These are phyloP conservation scores for Thymus mandschuricus DNA, from an alignment of 257 asterid species.

Conservation along the genomic window DNA sequence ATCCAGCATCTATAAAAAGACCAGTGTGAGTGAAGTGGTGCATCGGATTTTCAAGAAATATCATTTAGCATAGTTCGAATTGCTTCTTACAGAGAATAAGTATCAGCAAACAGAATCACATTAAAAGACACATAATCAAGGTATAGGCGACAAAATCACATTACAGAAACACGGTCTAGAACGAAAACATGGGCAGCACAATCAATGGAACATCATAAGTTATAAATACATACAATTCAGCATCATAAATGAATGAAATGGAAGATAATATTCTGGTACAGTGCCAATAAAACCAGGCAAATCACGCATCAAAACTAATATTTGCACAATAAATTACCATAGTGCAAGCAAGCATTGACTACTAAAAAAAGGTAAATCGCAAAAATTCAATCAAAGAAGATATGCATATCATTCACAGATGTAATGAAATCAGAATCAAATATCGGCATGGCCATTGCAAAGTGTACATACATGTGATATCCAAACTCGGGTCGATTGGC, in stretches of 20 bases:
- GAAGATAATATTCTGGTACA: not conserved
- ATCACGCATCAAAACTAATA: constrained; percentile 20
- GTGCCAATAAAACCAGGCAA: not conserved
- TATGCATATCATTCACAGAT: constrained; percentile 5
- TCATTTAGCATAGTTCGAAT: not conserved
- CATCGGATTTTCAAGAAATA: not conserved
- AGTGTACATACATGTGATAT: constrained; percentile 65
- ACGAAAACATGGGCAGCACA: not conserved
- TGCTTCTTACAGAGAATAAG: not conserved
- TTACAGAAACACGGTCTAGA: not conserved
- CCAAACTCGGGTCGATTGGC: constrained; percentile 55
- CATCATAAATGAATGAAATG: not conserved
- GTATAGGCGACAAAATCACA: not conserved
- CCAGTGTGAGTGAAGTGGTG: not conserved
- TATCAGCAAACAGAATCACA: not conserved
- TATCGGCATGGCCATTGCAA: not conserved
- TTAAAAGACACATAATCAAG: not conserved
- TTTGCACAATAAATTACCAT: constrained; percentile 3
- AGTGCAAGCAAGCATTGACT: constrained; percentile 4
- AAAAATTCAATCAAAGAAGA: not conserved
- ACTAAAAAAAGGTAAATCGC: not conserved
- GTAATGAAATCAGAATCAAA: constrained; percentile 7
- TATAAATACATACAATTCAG: not conserved
- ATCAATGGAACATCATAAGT: not conserved
- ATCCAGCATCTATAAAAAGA: constrained; percentile 56